Evolutionary conservation across 2,329 filamentous ascomycete species (phyloP).

Genomic region (Trichophyton verrucosum): DNA sequence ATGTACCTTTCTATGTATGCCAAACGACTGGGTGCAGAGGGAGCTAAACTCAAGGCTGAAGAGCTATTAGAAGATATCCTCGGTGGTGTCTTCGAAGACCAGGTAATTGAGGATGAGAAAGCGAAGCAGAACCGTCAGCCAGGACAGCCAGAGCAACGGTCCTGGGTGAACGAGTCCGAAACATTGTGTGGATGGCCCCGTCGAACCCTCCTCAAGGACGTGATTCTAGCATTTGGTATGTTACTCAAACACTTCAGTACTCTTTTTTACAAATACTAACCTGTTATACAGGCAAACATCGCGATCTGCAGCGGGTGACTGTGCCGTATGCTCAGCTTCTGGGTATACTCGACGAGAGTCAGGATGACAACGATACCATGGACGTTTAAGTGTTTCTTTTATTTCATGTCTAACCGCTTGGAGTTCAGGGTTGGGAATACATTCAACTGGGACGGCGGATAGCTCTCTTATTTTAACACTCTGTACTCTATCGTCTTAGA

Average conservation of each 20-base stretch:
- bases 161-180: constrained; percentile 55
- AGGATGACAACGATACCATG: constrained; percentile 12
- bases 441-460: neutral
- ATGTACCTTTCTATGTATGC: constrained; percentile 97
- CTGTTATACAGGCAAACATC: constrained; percentile 62
- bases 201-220: constrained; percentile 74
- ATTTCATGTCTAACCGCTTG: neutral
- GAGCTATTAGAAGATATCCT: constrained; percentile 75
- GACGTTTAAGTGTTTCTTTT: constrained; percentile 3
- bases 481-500: neutral
- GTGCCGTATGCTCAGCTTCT: constrained; percentile 85
- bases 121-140: constrained; percentile 2
- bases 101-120: constrained; percentile 38
- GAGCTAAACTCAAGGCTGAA: constrained; percentile 75
- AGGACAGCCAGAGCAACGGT: constrained; percentile 30
- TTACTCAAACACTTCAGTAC: constrained; percentile 16
- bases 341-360: constrained; percentile 38
- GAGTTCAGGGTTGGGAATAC: neutral
- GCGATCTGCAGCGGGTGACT: constrained; percentile 86
- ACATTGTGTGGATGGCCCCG: constrained; percentile 84
- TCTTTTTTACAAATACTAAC: constrained; percentile 23
- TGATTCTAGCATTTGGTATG: constrained; percentile 84
- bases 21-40: constrained; percentile 85
- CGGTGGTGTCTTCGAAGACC: constrained; percentile 52
- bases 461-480: neutral